These are phyloP conservation scores for Cryptomeria japonica DNA, from an alignment of 75 land plant species.

Conservation along the genomic window DNA sequence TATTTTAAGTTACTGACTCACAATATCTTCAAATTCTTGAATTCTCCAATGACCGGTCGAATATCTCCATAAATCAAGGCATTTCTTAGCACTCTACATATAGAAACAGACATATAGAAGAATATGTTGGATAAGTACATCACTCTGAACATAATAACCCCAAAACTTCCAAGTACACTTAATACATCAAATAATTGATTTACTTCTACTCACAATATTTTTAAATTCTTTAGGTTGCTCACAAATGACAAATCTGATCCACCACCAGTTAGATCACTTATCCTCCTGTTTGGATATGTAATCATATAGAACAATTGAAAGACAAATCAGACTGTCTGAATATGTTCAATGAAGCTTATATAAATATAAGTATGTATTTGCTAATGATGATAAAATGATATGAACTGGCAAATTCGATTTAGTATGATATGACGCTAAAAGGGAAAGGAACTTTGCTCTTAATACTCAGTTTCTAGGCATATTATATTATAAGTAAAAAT, in stretches of 20 bases:
- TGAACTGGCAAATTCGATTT: background rate
- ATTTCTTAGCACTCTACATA: constrained; percentile 6
- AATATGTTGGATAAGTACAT: background rate
- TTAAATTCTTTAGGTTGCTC: constrained; percentile 12
- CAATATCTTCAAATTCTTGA: background rate
- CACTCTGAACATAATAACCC: background rate
- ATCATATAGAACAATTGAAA: background rate
- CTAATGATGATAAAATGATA: background rate
- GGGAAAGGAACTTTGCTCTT: background rate
- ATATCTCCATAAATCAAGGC: constrained; percentile 1
- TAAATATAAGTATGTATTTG: too few relatives aligned
- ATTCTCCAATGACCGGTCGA: background rate
- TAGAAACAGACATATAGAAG: background rate
- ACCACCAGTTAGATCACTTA: constrained; percentile 43
- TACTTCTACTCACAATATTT: constrained; percentile 24
- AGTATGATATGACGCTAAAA: background rate
- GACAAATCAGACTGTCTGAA: background rate
- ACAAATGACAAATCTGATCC: constrained; percentile 27
- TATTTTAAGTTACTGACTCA: too few relatives aligned
- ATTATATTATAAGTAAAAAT: background rate
- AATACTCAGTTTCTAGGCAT: background rate
- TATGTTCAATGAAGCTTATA: background rate
- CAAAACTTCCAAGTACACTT: background rate
- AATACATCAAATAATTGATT: background rate
- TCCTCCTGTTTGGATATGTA: constrained; percentile 39